Evolutionary conservation across 2,329 filamentous ascomycete species (phyloP), one percentile per base, ranked within the genome.

Genomic region (Pseudopyrenochaeta lycopersici): DNA sequence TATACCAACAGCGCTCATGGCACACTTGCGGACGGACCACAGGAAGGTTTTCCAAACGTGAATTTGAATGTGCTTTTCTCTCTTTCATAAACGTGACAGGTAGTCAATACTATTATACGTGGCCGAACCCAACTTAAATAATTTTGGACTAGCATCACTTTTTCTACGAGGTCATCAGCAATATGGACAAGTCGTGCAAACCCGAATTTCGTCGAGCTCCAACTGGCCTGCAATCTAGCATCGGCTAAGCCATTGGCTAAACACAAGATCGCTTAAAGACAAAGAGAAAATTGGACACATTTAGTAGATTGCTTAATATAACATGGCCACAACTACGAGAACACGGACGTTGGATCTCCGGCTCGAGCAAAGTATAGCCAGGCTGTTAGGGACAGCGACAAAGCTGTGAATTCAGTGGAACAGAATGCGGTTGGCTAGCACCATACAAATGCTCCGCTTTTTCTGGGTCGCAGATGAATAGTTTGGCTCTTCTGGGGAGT

Each of bases 251-350:
- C 50, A 68, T 66, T 68, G 62, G 65, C 45, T 50, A 48, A 46
- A 23, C 7, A n/a, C 33, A 27, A 32, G 18, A 53, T 68, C 64
- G 64, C 66, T 64, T 64, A 66, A 41, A 33, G 32, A 38, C 12
- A 20, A 39, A 15, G 54, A 62, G 58, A 66, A 62, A 35, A 20
- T 66, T 63, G 54, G 51, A 53, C 52, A 55, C 49, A 29, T 46
- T 52, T 60, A 60, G 49, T 38, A 70, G 58, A 70, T 66, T 68
- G 58, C 57, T 66, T 66, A 67, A 72, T 72, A 47, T 66, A 68
- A 51, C 51, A 38, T 48, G 43, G 48, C 48, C 21, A 30, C 44
- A 45, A 56, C 44, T 20, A 23, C 44, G 46, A 35, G 17, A 30
- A 17, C 4, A 33, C 66, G 66, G 67, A 52, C 7, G 35, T 32